Base-by-base conservation (phyloP, 108 stramenopile species). In the Aurantiochytrium sp. region DNA sequence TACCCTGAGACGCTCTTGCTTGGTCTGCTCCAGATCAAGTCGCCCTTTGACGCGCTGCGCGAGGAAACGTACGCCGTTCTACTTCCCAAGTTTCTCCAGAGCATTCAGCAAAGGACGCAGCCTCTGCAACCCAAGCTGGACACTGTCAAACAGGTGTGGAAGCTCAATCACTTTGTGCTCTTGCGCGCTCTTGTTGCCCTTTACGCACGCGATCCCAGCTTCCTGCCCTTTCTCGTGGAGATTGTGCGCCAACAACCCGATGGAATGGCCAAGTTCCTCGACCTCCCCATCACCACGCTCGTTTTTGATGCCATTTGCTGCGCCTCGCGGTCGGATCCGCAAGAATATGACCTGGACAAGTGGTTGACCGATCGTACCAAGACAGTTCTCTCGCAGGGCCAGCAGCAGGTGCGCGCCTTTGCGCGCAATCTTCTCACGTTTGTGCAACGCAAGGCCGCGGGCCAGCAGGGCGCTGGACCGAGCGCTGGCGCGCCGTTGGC, bases 41-140 rank as follows among this genome's bases (percentile, higher is more conserved):
- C 76, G n/a, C 76, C 76, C 45, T 83, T 53, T 83, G 76, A 83
- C 49, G 6, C 76, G 19, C 76, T 83, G n/a, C 76, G 76, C 51
- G 76, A 83, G 51, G 76, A 83, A 23, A 83, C 4, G 4, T 83
- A 83, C 51, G 76, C 76, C n/a, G 76, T 83, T 12, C 76, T 83
- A 12, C 51, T 83, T 12, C 76, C 76, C 12, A 83, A 83, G 76
- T 83, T 83, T 35, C 28, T 83, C 3, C 76, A 53, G 49, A 83
- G 76, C 51, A 83, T 83, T 35, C 45, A 53, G 23, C 49, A 53
- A 4, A 47, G 23, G 76, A 18, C n/a, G 25, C 49, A 47, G 25
- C 76, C 76, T 8, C 76, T 83, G 49, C 49, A 47, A 23, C 49
- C 76, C 45, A 83, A 83, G 51, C 51, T 83, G 10, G 76, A 47